These are phyloP conservation scores for Rubus idaeus DNA, from an alignment of 306 rosid species.

Conservation along the genomic window DNA sequence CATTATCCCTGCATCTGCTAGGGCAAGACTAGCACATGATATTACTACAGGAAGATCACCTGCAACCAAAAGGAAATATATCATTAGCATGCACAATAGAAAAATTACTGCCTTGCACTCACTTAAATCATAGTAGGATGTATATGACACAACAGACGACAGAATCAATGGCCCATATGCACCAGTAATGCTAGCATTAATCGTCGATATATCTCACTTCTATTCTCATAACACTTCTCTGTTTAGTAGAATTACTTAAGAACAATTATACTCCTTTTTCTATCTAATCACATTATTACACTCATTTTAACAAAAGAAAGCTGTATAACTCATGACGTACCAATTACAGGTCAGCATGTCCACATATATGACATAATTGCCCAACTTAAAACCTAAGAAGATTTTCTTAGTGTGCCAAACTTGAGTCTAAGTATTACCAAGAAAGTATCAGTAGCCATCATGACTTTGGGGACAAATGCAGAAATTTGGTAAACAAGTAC, in stretches of 20 bases:
- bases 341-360: background rate
- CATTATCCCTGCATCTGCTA: slow-evolving; percentile 95
- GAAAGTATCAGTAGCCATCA: background rate
- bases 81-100: slow-evolving; percentile 11
- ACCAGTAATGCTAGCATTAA: background rate
- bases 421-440: background rate
- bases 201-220: background rate
- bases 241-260: too few species aligned
- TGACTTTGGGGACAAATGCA: background rate
- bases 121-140: background rate
- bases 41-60: slow-evolving; percentile 91
- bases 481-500: background rate
- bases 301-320: background rate
- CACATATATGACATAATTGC: background rate
- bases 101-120: slow-evolving; percentile 17
- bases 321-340: background rate
- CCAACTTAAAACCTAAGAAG: background rate
- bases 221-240: too few species aligned
- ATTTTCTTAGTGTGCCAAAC: background rate
- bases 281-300: background rate
- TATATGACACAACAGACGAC: background rate
- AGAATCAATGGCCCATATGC: background rate
- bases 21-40: slow-evolving; percentile 95
- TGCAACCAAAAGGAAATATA: slow-evolving; percentile 24
- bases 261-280: background rate